Base-by-base conservation (phyloP, 345 rosid species). In the Sonneratia alba region DNA sequence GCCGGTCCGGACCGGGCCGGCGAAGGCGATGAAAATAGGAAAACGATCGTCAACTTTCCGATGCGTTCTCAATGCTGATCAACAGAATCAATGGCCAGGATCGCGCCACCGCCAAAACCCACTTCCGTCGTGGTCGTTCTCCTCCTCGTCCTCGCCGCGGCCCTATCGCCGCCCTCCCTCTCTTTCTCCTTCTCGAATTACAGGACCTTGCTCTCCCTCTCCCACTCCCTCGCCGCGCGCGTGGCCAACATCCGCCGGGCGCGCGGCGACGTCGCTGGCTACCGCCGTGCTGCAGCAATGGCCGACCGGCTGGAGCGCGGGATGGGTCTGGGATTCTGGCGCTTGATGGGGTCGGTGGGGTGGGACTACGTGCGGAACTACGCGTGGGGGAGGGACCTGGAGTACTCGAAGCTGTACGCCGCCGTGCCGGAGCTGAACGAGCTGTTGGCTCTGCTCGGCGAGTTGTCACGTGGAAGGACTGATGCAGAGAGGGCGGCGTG, bases 301-400 rank as follows among this genome's bases (percentile, higher is more conserved):
- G 89, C 94, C 7, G 81, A 78, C 12, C 82, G 86, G 72, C 36
- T 86, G 12, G 53, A 40, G 0, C 84, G 79, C 16, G 80, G 81
- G 68, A 62, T 76, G 49, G 87, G 87, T 69, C 36, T 85, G n/a
- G 88, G 89, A 67, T 69, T 81, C 42, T 71, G 79, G 73, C 70
- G 81, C 36, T 61, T 80, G 75, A 85, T 86, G 22, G 81, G 86
- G 91, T 85, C 94, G 43, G 77, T 83, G 66, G 91, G 94, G 13
- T 87, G 96, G 93, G 98, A 91, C 71, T 91, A 89, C 67, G 53
- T 74, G 71, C 83, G 80, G 75, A 93, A 94, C 68, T 94, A 94
- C 84, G 86, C 89, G 6, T 75, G 73, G 76, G 66, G 71, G 92
- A 83, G 89, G 55, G 87, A 81, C 47, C 71, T 83, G 16, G 88